Percentiles rank a stretch among this genome's conserved stretches.
Conservation (phyloP, 495 filamentous ascomycete genomes). For the Hapsidospora chrysogenum region DNA sequence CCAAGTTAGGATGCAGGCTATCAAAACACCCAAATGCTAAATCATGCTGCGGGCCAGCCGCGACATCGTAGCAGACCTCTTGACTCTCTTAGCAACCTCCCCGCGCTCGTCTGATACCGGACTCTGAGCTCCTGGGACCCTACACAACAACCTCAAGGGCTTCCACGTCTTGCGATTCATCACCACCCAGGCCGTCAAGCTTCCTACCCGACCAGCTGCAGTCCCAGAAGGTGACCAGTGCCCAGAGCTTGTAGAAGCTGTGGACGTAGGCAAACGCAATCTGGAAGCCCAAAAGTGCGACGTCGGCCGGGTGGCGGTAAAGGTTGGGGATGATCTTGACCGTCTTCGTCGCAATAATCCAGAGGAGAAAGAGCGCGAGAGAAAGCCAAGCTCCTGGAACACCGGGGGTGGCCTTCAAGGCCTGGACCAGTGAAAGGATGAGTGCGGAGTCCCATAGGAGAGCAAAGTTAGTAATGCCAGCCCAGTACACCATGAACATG, state of each 20-base stretch:
- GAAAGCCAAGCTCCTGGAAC: neutral
- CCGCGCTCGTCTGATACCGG: too few relatives aligned
- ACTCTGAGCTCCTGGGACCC: too few relatives aligned
- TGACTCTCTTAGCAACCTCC: too few relatives aligned
- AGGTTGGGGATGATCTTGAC: slow-evolving; percentile 45
- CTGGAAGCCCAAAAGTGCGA: slow-evolving; percentile 35
- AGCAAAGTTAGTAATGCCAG: slow-evolving; percentile 41
- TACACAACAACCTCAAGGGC: neutral
- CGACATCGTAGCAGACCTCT: too few relatives aligned
- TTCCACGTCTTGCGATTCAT: neutral
- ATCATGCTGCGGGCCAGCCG: too few relatives aligned
- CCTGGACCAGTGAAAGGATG: slow-evolving; percentile 9
- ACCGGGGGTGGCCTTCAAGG: neutral
- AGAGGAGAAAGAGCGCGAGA: slow-evolving; percentile 12
- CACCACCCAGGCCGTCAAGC: neutral
- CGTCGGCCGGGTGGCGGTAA: slow-evolving; percentile 36
- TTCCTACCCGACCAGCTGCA: slow-evolving; percentile 13
- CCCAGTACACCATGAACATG: slow-evolving; percentile 43
- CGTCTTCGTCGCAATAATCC: slow-evolving; percentile 35
- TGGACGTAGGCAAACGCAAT: slow-evolving; percentile 46
- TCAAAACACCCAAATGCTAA: too few relatives aligned
- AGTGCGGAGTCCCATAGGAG: slow-evolving; percentile 36
- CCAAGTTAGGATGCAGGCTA: too few relatives aligned
- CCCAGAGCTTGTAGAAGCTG: slow-evolving; percentile 44
- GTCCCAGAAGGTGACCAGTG: slow-evolving; percentile 33